A percentile compares a stretch with the other conserved stretches of the same genome.
Conservation (phyloP, 2,329 filamentous ascomycete genomes). For the Plectosphaerella plurivora region DNA sequence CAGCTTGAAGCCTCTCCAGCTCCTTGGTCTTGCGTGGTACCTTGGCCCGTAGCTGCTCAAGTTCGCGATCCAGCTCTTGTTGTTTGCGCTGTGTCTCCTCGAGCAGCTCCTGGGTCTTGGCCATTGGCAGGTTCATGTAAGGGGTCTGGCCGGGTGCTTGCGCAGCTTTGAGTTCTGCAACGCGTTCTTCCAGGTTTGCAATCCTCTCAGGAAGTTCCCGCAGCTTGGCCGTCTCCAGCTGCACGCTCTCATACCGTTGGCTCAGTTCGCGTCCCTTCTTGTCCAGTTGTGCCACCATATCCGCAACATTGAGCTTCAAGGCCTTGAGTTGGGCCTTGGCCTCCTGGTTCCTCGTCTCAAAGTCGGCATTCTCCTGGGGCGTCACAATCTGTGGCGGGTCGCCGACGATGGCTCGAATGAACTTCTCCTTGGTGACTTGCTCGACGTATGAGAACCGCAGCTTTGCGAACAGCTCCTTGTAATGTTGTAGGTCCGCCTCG, state of each 20-base stretch:
- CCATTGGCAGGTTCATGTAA: slow-evolving; percentile 51
- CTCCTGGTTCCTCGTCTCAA: slow-evolving; percentile 64
- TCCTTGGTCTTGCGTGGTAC: slow-evolving; percentile 64
- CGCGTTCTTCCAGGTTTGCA: slow-evolving; percentile 39
- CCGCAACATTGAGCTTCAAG: slow-evolving; percentile 73
- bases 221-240: slow-evolving; percentile 42
- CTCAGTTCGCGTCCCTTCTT: slow-evolving; percentile 54
- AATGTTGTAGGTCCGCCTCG: slow-evolving; percentile 80
- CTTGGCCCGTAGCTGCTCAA: slow-evolving; percentile 59
- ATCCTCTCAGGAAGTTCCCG: slow-evolving; percentile 48
- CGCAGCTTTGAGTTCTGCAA: slow-evolving; percentile 38
- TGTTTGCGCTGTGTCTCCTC: slow-evolving; percentile 45
- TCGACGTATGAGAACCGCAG: slow-evolving; percentile 96
- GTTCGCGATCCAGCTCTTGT: slow-evolving; percentile 55
- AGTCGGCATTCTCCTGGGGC: slow-evolving; percentile 72
- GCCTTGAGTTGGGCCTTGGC: slow-evolving; percentile 74
- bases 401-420: slow-evolving; percentile 86
- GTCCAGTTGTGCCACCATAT: slow-evolving; percentile 71
- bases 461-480: slow-evolving; percentile 94
- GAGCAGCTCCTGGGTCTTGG: slow-evolving; percentile 50
- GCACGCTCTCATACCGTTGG: slow-evolving; percentile 45
- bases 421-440: slow-evolving; percentile 98
- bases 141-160: slow-evolving; percentile 33
- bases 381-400: slow-evolving; percentile 84
- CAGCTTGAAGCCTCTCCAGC: slow-evolving; percentile 60